Percentiles rank a stretch among this genome's conserved stretches.
These are phyloP conservation scores for Astrephomene gubernaculifera DNA, from an alignment of 139 green algal species.

Conservation along the genomic window DNA sequence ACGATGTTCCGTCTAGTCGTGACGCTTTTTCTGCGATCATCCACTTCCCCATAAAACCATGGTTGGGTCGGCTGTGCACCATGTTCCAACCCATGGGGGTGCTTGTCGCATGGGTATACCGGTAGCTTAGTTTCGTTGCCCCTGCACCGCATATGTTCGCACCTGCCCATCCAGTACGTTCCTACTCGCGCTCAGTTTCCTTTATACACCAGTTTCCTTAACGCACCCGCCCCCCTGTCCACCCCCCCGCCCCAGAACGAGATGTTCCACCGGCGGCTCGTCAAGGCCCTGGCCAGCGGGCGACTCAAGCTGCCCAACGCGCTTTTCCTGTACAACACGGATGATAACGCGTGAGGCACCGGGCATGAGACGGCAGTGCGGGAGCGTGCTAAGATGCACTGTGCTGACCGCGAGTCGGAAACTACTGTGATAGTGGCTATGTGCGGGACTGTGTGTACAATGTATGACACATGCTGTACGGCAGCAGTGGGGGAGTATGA, in stretches of 20 bases:
- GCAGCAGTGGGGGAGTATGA: background rate
- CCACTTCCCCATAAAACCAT: no score
- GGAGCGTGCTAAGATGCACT: no score
- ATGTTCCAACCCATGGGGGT: background rate
- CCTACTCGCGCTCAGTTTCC: no score
- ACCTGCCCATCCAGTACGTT: no score
- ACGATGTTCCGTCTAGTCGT: no score
- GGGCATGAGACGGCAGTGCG: background rate
- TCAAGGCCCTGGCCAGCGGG: background rate
- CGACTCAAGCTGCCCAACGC: conserved; percentile 14
- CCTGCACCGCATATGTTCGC: background rate
- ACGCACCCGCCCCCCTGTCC: background rate
- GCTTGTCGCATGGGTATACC: background rate
- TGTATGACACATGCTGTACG: background rate
- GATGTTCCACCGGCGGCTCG: background rate
- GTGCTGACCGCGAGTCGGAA: no score
- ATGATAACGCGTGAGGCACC: conserved; percentile 29
- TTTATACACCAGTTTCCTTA: no score
- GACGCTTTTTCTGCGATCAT: no score
- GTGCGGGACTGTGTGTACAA: background rate
- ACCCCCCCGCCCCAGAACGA: background rate
- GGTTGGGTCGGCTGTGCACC: background rate
- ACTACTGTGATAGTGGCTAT: no score
- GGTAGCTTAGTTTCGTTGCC: background rate
- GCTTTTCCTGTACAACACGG: conserved; percentile 18